Base-by-base conservation (phyloP, 345 rosid species). In the Arabidopsis suecica region DNA sequence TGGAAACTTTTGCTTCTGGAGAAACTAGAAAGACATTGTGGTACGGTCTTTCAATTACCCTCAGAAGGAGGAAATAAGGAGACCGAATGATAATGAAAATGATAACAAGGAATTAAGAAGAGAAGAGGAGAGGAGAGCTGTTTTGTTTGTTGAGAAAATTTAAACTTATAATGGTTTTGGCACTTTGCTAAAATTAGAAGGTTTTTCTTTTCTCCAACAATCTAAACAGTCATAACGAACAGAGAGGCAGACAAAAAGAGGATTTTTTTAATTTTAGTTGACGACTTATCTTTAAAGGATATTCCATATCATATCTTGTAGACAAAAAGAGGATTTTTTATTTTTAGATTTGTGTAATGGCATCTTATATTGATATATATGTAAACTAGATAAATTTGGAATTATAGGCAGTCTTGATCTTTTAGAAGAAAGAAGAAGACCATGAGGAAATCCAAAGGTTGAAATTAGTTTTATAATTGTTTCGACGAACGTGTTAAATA, bases 111-210 rank as follows among this genome's bases (percentile, higher is more conserved):
- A 59, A 66, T 56, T 6, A 30, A 49, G 56, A 68, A 67, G 20
- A 66, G 25, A 9, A 38, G 18, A 74, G n/a, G 18, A 38, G 42
- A 63, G 10, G 25, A 49, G 54, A 49, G 10, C 62, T 69, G 47
- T 55, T 70, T 48, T 70, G n/a, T 57, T 57, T 38, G 41, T 70
- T 63, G 22, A 3, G 38, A 20, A 37, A 45, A 34, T 45, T 28
- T 4, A 34, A 47, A 63, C 42, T 32, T 70, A 45, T 71, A 14
- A 71, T 48, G 80, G 54, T 64, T 37, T 20, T 47, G 71, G 59
- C 55, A 71, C 6, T 38, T 64, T 71, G 60, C 76, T 71, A 77
- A 63, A 38, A 56, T 47, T 71, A 77, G 72, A 0, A 4, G n/a
- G 1, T 0, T 44, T 6, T 68, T 28, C 4, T 28, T 40, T 6